phyloP scores from a whole-genome alignment of 257 asterid genomes.

The Solanum gracilifrons region DNA sequence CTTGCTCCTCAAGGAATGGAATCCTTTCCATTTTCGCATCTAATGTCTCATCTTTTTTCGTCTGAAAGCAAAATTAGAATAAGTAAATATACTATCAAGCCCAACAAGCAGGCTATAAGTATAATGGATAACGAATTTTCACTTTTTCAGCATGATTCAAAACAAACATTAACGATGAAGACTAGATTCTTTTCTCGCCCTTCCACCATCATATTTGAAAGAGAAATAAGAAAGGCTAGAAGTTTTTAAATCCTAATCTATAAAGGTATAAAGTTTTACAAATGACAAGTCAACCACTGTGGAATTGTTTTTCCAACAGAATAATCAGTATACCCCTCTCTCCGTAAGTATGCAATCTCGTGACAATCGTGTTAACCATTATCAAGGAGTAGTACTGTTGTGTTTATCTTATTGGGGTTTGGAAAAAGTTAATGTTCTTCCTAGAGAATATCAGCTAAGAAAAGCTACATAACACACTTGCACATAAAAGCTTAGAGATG shows the following conservation, averaged over 20 bases:
- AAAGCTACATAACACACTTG: not conserved
- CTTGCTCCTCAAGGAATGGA: constrained; percentile 89
- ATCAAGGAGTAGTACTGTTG: not conserved
- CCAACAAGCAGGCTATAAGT: not conserved
- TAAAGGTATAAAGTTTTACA: not conserved
- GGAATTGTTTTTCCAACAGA: not conserved
- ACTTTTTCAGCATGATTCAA: not conserved
- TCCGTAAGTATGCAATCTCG: not conserved
- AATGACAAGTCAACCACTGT: not conserved
- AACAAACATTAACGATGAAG: not conserved
- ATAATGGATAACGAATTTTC: not conserved
- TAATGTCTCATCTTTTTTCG: constrained; percentile 47
- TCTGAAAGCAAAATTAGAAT: constrained; percentile 15
- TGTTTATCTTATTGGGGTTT: not conserved
- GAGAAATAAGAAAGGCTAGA: not conserved
- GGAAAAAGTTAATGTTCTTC: not conserved
- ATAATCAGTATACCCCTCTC: not conserved
- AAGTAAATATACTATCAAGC: not conserved
- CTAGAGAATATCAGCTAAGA: not conserved
- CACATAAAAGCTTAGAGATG: not conserved
- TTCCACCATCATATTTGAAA: not conserved
- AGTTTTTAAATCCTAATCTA: not conserved
- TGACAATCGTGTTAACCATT: not conserved
- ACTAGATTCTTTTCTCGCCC: not conserved
- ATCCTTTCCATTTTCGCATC: constrained; percentile 49